Evolutionary conservation across 169 alveolate genomes (phyloP), one percentile per base, ranked within the genome.

Genomic region (Fabrea salina): DNA sequence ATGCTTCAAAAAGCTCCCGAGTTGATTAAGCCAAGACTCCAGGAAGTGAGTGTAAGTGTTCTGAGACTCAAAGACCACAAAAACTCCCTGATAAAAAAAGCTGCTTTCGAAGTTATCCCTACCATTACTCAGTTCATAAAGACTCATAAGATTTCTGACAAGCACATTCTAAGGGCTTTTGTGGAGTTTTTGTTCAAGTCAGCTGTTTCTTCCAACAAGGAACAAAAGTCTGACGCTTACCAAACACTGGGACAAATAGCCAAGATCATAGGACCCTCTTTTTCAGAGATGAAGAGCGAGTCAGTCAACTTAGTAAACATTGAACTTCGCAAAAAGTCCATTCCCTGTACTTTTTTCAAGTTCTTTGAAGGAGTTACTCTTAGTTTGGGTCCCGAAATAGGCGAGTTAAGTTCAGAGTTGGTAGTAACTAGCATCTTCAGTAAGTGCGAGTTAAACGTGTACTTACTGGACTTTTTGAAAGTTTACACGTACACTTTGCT

Each of bases 391-490:
- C 39, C 25, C 19, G 25, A 33, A 16, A 22, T 70, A 5, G 22
- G n/a, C 16, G 79, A 70, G 19, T 49, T 44, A 6, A 70, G 41
- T 0, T n/a, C 35, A 16, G 25, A 13, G 5, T 51, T 64, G n/a
- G 16, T 16, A 33, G 41, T 5, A 8, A 64, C 25, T 54, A n/a
- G 25, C 39, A 61, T 61, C 11, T 61, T 61, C 57, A 5, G 19
- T 3, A 25, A 44, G 30, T n/a, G 30, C 1, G 66, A 70, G 11
- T 35, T 70, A 44, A 47, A 43, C 8, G 67, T 27, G 27, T n/a
- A 70, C 27, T 33, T 70, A 25, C 79, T 70, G 27, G 79, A 70
- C 68, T 70, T 27, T 32, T 70, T 70, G 35, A 70, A 27, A 30
- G 75, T 39, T 5, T 37, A 32, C 16, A 50, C 22, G 25, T 27